Conservation (phyloP, 2,329 filamentous ascomycete species). For the Phaeosphaeria sp. region DNA sequence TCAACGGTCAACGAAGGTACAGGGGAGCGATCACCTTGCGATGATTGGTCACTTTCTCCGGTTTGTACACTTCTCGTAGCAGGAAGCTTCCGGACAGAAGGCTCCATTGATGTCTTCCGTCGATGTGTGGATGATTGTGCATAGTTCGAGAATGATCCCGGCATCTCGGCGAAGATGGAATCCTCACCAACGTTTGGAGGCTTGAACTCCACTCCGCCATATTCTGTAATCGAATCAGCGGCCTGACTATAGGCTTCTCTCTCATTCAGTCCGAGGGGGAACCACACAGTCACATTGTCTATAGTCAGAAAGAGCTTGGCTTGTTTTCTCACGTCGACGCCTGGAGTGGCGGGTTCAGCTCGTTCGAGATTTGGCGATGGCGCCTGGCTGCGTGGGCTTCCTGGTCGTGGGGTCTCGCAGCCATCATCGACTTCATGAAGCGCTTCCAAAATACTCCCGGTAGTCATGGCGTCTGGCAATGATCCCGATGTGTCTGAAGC, state of each 20-base stretch:
- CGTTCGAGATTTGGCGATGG: conserved; percentile 16
- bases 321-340: conserved; percentile 18
- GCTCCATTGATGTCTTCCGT: conserved; percentile 30
- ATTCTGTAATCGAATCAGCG: conserved; percentile 15
- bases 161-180: conserved; percentile 51
- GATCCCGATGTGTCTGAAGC: conserved; percentile 33
- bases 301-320: conserved; percentile 44
- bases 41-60: conserved; percentile 6
- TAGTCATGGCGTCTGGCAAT: conserved; percentile 38
- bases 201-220: conserved; percentile 29
- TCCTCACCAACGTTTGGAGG: conserved; percentile 42
- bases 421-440: conserved; percentile 41
- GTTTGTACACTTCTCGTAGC: conserved; percentile 8
- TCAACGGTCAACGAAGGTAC: conserved; percentile 30
- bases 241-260: conserved; percentile 4
- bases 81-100: conserved; percentile 25
- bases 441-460: conserved; percentile 39
- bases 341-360: conserved; percentile 5
- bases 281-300: conserved; percentile 47
- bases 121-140: conserved; percentile 49
- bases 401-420: conserved; percentile 49
- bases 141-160: conserved; percentile 57
- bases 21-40: conserved; percentile 17
- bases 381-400: conserved; percentile 36
- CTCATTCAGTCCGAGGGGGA: conserved; percentile 40